phyloP scores from a whole-genome alignment of 768 basidiomycete species.

The Tylopilus balloui region DNA sequence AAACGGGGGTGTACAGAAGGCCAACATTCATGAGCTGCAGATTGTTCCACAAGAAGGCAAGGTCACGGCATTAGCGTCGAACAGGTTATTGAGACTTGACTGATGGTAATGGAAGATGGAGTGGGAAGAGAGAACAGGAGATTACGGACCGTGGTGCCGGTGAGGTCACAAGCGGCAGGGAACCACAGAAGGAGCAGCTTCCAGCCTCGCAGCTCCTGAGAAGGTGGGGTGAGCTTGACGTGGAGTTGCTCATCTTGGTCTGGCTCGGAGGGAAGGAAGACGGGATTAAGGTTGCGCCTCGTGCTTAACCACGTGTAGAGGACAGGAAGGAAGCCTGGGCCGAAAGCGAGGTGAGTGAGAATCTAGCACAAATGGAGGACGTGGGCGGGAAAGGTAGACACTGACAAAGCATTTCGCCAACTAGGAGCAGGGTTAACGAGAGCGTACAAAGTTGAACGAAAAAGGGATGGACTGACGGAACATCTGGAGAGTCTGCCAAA shows the following conservation, averaged over 20 bases:
- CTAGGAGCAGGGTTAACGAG: conserved; percentile 44
- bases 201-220: conserved; percentile 58
- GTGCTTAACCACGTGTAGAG: conserved; percentile 62
- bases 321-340: conserved; percentile 78
- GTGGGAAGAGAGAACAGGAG: conserved; percentile 13
- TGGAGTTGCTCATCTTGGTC: conserved; percentile 40
- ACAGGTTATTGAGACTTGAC: conserved; percentile 3
- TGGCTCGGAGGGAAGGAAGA: conserved; percentile 53
- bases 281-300: conserved; percentile 41
- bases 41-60: conserved; percentile 11
- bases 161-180: conserved; percentile 85
- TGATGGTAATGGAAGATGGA: conserved; percentile 7
- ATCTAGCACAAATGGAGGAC: conserved; percentile 2
- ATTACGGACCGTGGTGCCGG: conserved; percentile 76
- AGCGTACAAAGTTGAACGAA: conserved; percentile 7
- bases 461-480: conserved; percentile 54
- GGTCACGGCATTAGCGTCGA: conserved; percentile 18
- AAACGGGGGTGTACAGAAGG: conserved; percentile 92
- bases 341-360: conserved; percentile 18
- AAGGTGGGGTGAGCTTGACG: conserved; percentile 29
- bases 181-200: conserved; percentile 78
- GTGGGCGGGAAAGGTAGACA: conserved; percentile 23
- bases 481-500: conserved; percentile 91
- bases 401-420: conserved; percentile 93
- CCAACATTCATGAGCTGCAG: conserved; percentile 87